A percentile compares a stretch with the other conserved stretches of the same genome.
Evolutionary conservation across 2,329 filamentous ascomycete genomes (phyloP).

Genomic region (Aphanocladium album): DNA sequence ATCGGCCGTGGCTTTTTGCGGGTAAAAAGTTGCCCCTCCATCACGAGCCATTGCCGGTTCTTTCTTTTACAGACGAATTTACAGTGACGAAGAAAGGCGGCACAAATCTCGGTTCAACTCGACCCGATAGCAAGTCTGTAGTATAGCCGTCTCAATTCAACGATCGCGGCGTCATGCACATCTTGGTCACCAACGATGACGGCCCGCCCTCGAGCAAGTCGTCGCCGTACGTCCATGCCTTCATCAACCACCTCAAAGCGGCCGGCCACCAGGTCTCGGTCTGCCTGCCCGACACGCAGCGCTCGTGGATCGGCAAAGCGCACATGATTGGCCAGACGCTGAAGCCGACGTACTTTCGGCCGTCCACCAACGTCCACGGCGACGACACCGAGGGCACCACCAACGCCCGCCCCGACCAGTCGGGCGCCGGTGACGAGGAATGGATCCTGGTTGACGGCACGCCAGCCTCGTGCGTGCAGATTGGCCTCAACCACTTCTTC

Average conservation of each 20-base stretch:
- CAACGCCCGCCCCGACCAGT: slow-evolving; percentile 52
- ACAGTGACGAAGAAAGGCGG: not conserved
- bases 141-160: not conserved
- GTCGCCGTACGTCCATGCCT: slow-evolving; percentile 73
- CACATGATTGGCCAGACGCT: slow-evolving; percentile 90
- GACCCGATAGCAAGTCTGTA: not conserved
- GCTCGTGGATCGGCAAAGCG: slow-evolving; percentile 98
- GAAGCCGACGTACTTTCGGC: slow-evolving; percentile 77
- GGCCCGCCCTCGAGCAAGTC: slow-evolving; percentile 73
- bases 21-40: slow-evolving; percentile 11
- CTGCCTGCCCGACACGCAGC: slow-evolving; percentile 82
- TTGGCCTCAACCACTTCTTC: slow-evolving; percentile 77
- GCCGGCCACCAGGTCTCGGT: slow-evolving; percentile 87
- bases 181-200: slow-evolving; percentile 72
- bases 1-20: not conserved
- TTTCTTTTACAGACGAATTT: not conserved
- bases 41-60: not conserved
- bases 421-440: slow-evolving; percentile 57
- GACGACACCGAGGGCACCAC: slow-evolving; percentile 56
- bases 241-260: slow-evolving; percentile 64
- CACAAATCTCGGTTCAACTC: not conserved
- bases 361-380: slow-evolving; percentile 37
- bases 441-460: slow-evolving; percentile 80
- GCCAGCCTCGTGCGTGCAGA: slow-evolving; percentile 75
- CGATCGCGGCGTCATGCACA: slow-evolving; percentile 46